These are phyloP conservation scores for Ophiostoma novo-ulmi DNA, from an alignment of 2,329 filamentous ascomycete genomes.

Conservation along the genomic window DNA sequence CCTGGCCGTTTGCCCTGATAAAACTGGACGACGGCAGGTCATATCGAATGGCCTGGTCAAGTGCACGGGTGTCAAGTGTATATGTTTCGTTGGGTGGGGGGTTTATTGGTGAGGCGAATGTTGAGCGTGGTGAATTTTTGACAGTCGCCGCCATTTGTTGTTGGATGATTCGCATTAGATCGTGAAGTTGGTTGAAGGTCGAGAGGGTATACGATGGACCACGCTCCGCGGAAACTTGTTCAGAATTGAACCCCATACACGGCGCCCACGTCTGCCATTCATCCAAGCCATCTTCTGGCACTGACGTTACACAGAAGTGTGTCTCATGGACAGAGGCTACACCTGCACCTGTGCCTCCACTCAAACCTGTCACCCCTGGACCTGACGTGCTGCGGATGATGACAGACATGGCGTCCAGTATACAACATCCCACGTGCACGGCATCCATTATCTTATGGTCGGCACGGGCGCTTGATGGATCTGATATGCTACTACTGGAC, in stretches of 20 bases:
- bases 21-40: conserved; percentile 16
- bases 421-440: conserved; percentile 51
- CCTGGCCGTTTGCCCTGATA: not conserved
- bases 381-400: conserved; percentile 16
- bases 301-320: not conserved
- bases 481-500: not conserved
- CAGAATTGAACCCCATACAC: conserved; percentile 37
- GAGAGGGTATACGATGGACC: conserved; percentile 37
- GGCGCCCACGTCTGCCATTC: conserved; percentile 71
- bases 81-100: not conserved
- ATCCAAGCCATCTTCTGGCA: conserved; percentile 59
- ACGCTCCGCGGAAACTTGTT: conserved; percentile 24
- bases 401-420: conserved; percentile 56
- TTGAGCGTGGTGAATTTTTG: not conserved
- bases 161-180: conserved; percentile 32
- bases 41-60: conserved; percentile 4
- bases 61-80: not conserved
- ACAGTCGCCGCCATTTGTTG: not conserved
- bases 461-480: too few relatives aligned
- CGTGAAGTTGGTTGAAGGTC: conserved; percentile 42
- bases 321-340: not conserved
- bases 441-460: conserved; percentile 29
- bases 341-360: not conserved
- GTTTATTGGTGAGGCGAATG: not conserved
- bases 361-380: not conserved